These are phyloP conservation scores for Echeveria elegans DNA, from an alignment of 164 flowering plant genomes.

Conservation along the genomic window DNA sequence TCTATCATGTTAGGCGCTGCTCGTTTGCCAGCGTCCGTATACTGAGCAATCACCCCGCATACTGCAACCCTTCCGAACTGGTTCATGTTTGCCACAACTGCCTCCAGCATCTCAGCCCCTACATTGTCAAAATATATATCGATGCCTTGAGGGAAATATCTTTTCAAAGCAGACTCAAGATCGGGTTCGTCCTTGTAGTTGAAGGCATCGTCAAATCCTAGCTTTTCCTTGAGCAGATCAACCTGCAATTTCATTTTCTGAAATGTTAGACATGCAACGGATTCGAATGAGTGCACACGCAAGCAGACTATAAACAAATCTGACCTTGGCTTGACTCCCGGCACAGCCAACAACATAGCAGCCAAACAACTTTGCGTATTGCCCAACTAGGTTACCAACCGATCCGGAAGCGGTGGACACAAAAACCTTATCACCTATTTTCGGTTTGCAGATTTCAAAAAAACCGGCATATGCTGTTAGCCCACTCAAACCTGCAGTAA, in stretches of 20 bases:
- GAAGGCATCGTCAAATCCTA: constrained; percentile 82
- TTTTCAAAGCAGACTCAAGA: constrained; percentile 46
- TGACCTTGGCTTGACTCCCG: constrained; percentile 60
- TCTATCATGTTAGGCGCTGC: constrained; percentile 48
- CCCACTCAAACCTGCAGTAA: constrained; percentile 49
- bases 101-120: constrained; percentile 71
- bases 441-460: constrained; percentile 54
- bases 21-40: constrained; percentile 24
- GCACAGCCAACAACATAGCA: constrained; percentile 80
- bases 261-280: background rate
- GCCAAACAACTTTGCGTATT: constrained; percentile 63
- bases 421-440: constrained; percentile 69
- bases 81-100: constrained; percentile 68
- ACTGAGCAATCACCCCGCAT: constrained; percentile 63
- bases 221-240: constrained; percentile 48
- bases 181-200: constrained; percentile 74
- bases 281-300: too few species aligned
- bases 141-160: constrained; percentile 74
- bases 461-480: constrained; percentile 70
- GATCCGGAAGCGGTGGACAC: constrained; percentile 87
- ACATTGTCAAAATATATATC: constrained; percentile 83
- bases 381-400: constrained; percentile 68
- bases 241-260: constrained; percentile 30
- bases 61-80: constrained; percentile 48
- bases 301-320: background rate